Evolutionary conservation across 2,329 filamentous ascomycete genomes (phyloP), one percentile per base, ranked within the genome.

Genomic region (Apiospora hydei): DNA sequence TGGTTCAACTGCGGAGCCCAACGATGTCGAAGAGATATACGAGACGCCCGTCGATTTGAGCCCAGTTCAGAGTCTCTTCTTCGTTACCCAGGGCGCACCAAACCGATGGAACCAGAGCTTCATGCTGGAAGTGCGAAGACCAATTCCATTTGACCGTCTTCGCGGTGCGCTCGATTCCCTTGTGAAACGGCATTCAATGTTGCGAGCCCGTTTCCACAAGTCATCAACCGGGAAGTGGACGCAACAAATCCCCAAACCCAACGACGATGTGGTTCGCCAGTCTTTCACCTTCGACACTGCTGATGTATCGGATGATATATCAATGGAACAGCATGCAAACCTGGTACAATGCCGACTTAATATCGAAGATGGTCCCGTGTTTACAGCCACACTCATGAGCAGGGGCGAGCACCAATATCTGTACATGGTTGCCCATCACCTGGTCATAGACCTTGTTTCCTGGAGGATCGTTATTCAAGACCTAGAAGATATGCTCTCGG

Each of bases 101-200:
- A 72, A 70, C 46, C 68, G 70, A 47, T 72, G 67, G 30, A 72
- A 72, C 18, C 71, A 72, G 51, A 72, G 68, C 6, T 72, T 72
- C 26, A 43, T 72, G 68, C 46, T 72, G 5, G 57, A 43, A 34
- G 8, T 72, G 2, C 44, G 38, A 21, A 34, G 24, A 26, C 24
- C 43, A 13, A 44, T 70, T 16, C 16, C 68, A 4, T 10, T 44
- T 14, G 68, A 68, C 13, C 34, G 44, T 2, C 34, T 69, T 11
- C 68, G 47, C 14, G 46, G 34, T 16, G 71, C 71, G 1, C 34
- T 72, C 3, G 34, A 72, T 3, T 18, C 61, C 18, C 46, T 72
- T 38, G 71, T 70, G 10, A 67, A 41, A 8, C 69, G 71, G 3
- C 68, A 14, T 18, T 41, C 57, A 4, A 64, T 64, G 57, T 3